Evolutionary conservation across 352 stramenopile genomes (phyloP), one percentile per base, ranked within the genome.

Genomic region (Phytopythium cucurbitacearum): DNA sequence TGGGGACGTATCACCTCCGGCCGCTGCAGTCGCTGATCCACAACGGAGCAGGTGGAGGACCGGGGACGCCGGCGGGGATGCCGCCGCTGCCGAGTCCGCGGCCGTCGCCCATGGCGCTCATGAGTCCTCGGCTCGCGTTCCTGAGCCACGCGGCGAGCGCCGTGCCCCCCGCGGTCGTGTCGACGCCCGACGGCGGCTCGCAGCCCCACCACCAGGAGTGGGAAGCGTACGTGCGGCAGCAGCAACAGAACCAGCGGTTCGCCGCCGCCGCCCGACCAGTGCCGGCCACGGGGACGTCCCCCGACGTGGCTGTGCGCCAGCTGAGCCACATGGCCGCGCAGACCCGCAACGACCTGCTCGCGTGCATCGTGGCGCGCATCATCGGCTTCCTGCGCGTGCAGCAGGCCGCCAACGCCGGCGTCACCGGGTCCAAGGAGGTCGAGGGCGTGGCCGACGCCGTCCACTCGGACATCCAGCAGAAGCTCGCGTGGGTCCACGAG

Each of bases 331-430:
- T 83, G 16, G 79, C 82, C 5, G 60, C 71, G 11, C 66, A 88
- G 51, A 86, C 86, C 35, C 78, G 81, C 11, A 50, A 63, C 7
- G 81, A 88, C 11, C 59, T 91, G 43, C 56, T 91, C 6, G 65
- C 66, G 11, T 85, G 75, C 54, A 89, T 91, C 56, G 83, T 82
- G 48, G 62, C 68, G 7, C 74, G 81, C 16, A 82, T 88, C 32
- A 71, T 87, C 43, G 65, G 67, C 13, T 89, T 91, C 40, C 61
- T 91, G 33, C 71, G 78, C 13, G 64, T 84, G 7, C 76, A 85
- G 49, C 59, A 73, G 28, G 64, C 78, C 7, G 64, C 70, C 0
- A 70, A 87, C 16, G 70, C 65, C 0, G 66, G 77, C 40, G 66
- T 66, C 11, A 68, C 88, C 5, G 62, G 60, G 4, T 72, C 69